Conservation (phyloP, 163 green algal genomes). For the Chloromonas sp. region DNA sequence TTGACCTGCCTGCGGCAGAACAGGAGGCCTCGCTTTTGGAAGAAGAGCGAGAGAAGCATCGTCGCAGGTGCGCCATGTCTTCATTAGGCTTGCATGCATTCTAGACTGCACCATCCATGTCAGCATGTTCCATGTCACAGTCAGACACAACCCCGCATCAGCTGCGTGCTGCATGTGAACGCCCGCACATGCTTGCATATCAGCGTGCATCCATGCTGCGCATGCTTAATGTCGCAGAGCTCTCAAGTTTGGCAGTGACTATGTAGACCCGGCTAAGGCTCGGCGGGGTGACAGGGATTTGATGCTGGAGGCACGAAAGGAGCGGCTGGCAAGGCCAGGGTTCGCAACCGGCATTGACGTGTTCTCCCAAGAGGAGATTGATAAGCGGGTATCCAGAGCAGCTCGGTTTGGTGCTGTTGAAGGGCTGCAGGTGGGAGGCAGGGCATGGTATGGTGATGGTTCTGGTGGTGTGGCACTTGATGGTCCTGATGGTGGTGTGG, state of each 20-base stretch:
- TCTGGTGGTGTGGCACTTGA: no score
- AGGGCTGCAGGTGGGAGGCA: no score
- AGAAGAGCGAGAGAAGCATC: background rate
- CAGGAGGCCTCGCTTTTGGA: background rate
- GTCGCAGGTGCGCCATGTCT: background rate
- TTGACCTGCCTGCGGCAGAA: background rate
- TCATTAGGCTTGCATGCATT: background rate
- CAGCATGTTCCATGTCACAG: background rate
- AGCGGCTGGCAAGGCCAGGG: conserved; percentile 33
- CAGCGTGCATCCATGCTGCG: background rate
- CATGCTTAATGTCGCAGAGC: background rate
- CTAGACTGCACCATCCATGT: background rate
- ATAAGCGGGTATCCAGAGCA: conserved; percentile 12
- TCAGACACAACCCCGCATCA: background rate
- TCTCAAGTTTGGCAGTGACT: background rate
- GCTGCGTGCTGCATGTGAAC: background rate
- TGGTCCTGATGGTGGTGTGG: background rate
- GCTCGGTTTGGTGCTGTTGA: no score
- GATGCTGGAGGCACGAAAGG: conserved; percentile 36
- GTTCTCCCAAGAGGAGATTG: conserved; percentile 22
- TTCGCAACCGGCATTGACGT: conserved; percentile 72
- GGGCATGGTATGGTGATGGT: no score
- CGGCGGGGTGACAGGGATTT: conserved; percentile 35
- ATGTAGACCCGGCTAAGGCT: conserved; percentile 45
- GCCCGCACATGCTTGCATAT: background rate